phyloP scores from a whole-genome alignment of 1,284 basidiomycete genomes.

The Golubevia pallescens region DNA sequence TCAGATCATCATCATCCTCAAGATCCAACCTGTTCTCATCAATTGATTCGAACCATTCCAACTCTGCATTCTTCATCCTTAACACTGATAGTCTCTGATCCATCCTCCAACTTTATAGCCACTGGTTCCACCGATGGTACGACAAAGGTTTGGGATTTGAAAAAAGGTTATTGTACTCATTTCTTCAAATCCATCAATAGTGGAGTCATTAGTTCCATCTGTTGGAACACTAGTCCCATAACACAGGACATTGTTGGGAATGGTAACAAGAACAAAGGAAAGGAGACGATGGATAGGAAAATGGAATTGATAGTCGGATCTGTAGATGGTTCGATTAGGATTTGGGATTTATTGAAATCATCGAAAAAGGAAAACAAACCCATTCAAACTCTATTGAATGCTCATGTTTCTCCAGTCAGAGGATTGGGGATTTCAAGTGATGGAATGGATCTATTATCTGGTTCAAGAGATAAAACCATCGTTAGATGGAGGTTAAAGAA shows the following conservation, averaged over 20 bases:
- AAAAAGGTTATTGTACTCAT: slow-evolving; percentile 87
- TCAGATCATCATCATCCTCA: neutral
- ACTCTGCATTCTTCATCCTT: slow-evolving; percentile 50
- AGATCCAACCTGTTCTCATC: neutral
- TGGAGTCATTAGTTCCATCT: slow-evolving; percentile 89
- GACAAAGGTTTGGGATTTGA: slow-evolving; percentile 95
- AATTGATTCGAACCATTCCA: slow-evolving; percentile 26
- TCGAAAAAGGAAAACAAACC: slow-evolving; percentile 30
- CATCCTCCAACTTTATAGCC: slow-evolving; percentile 87
- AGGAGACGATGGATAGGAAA: slow-evolving; percentile 39
- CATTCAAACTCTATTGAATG: slow-evolving; percentile 23
- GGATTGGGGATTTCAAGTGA: slow-evolving; percentile 40
- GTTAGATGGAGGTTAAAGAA: slow-evolving; percentile 45
- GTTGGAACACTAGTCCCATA: slow-evolving; percentile 78
- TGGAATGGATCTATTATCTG: slow-evolving; percentile 37
- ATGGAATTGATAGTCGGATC: slow-evolving; percentile 88
- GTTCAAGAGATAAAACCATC: slow-evolving; percentile 45
- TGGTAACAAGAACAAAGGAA: slow-evolving; percentile 15
- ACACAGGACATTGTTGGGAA: slow-evolving; percentile 66
- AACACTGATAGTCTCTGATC: slow-evolving; percentile 71
- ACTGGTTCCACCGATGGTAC: slow-evolving; percentile 94
- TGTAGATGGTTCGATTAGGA: slow-evolving; percentile 66
- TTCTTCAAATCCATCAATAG: slow-evolving; percentile 83
- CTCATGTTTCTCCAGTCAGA: slow-evolving; percentile 55
- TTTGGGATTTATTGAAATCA: slow-evolving; percentile 52